phyloP scores from a whole-genome alignment of 257 asterid species.

The Asclepias syriaca region DNA sequence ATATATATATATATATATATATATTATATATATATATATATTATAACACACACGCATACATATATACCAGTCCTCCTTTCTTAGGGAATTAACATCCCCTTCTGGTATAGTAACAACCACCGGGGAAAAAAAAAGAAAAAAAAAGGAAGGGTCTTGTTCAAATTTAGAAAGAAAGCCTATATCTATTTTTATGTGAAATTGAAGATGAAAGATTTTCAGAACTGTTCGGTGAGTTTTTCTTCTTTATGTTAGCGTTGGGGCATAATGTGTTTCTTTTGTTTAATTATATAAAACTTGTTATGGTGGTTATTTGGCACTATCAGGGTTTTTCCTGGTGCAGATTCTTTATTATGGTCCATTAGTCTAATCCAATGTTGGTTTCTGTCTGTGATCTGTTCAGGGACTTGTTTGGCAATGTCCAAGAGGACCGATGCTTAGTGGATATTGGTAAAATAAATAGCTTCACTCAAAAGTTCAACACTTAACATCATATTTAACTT shows the following conservation, averaged over 20 bases:
- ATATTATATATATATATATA: background rate
- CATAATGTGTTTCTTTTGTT: background rate
- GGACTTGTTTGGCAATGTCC: background rate
- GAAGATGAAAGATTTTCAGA: conserved; percentile 10
- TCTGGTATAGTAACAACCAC: background rate
- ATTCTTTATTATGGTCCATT: background rate
- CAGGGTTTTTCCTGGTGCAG: background rate
- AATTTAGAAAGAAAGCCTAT: background rate
- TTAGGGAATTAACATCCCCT: background rate
- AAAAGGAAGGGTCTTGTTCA: background rate
- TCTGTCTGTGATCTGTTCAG: background rate
- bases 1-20: background rate
- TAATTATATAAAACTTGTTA: background rate
- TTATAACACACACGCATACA: no score
- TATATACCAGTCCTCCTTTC: background rate
- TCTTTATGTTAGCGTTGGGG: background rate
- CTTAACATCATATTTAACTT: background rate
- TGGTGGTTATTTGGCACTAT: background rate
- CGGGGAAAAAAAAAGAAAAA: background rate
- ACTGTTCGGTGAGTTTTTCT: background rate
- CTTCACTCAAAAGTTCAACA: background rate
- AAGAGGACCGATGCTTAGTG: conserved; percentile 2
- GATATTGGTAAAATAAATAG: background rate
- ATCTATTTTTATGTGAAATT: background rate
- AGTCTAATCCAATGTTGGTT: background rate